Evolutionary conservation across 106 monocot species (phyloP).

Genomic region (Dioscorea dumetorum): DNA sequence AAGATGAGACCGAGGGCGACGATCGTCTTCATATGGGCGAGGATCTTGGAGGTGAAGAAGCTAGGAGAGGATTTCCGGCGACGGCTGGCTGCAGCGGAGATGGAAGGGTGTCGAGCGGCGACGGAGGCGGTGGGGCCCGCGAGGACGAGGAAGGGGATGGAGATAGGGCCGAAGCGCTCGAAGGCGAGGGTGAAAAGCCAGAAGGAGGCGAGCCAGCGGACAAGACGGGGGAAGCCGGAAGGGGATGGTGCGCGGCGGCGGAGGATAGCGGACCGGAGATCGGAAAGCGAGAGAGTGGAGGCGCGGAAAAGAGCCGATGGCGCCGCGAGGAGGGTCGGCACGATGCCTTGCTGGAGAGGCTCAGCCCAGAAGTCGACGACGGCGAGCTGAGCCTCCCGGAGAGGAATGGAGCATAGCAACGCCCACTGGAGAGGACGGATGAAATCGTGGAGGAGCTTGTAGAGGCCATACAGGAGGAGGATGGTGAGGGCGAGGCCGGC

Average conservation of each 20-base stretch:
- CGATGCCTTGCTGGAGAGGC: constrained; percentile 50
- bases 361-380: constrained; percentile 72
- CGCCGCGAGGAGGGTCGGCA: constrained; percentile 51
- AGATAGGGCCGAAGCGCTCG: constrained; percentile 16
- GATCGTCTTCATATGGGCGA: constrained; percentile 31
- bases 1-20: constrained; percentile 45
- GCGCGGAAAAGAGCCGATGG: constrained; percentile 47
- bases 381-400: constrained; percentile 54
- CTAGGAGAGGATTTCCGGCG: not conserved
- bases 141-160: constrained; percentile 16
- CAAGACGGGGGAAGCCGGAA: constrained; percentile 34
- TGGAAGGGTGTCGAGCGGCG: constrained; percentile 13
- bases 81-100: not conserved
- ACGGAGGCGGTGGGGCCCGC: constrained; percentile 23
- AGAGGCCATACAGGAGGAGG: constrained; percentile 60
- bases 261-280: constrained; percentile 41
- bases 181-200: constrained; percentile 30
- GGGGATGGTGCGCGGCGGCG: constrained; percentile 15
- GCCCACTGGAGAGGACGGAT: constrained; percentile 86
- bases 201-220: constrained; percentile 50
- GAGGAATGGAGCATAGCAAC: constrained; percentile 82
- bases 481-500: constrained; percentile 62
- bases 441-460: constrained; percentile 58
- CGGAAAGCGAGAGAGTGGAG: constrained; percentile 43
- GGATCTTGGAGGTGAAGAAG: constrained; percentile 19